phyloP scores from a whole-genome alignment of 257 asterid genomes.

The Solanum dulcamara region DNA sequence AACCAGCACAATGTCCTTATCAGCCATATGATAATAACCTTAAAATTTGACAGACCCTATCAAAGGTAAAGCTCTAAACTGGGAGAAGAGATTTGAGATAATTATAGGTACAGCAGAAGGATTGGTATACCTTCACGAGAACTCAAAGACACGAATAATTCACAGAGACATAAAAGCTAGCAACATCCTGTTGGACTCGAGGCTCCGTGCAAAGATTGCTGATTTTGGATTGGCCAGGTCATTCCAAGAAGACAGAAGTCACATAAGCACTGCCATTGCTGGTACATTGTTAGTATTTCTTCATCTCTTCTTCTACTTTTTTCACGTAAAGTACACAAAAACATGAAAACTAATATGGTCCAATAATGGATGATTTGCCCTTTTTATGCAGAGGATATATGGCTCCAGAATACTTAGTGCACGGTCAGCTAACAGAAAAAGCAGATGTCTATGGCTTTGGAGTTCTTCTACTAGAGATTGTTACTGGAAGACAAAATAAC shows the following conservation, averaged over 20 bases:
- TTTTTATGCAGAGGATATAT: constrained; percentile 23
- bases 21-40: not conserved
- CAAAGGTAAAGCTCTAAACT: constrained; percentile 24
- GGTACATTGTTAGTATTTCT: constrained; percentile 26
- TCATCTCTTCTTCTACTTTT: not conserved
- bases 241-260: constrained; percentile 36
- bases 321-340: not conserved
- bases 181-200: constrained; percentile 25
- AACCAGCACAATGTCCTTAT: not conserved
- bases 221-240: constrained; percentile 41
- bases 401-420: constrained; percentile 37
- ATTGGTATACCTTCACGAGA: constrained; percentile 33
- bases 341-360: not conserved
- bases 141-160: constrained; percentile 15
- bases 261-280: constrained; percentile 34
- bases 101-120: constrained; percentile 35
- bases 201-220: constrained; percentile 26
- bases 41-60: constrained; percentile 11
- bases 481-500: constrained; percentile 22
- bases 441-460: constrained; percentile 33
- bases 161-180: constrained; percentile 41
- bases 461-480: constrained; percentile 25
- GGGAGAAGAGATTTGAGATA: constrained; percentile 38
- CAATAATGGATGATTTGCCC: not conserved
- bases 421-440: constrained; percentile 22